Evolutionary conservation across 495 filamentous ascomycete genomes (phyloP).

Genomic region (Penicillium soppii): DNA sequence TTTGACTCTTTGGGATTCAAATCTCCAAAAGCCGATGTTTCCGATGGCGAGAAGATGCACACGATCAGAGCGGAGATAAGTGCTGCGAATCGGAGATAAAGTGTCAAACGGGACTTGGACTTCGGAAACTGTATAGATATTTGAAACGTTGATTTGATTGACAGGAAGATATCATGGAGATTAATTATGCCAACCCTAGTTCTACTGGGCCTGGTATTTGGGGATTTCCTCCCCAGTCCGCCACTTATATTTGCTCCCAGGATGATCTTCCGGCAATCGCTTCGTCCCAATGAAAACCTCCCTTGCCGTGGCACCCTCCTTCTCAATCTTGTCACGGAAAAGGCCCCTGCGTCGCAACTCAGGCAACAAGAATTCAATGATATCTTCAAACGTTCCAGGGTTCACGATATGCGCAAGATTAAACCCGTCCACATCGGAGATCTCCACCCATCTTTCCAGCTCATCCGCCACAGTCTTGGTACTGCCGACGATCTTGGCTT

Average conservation of each 20-base stretch:
- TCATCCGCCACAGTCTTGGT: conserved; percentile 49
- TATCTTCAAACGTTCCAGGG: conserved; percentile 56
- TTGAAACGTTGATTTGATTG: too few species aligned
- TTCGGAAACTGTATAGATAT: too few species aligned
- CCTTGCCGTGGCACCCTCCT: conserved; percentile 48
- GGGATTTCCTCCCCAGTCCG: conserved; percentile 23
- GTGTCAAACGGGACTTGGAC: too few species aligned
- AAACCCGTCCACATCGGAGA: conserved; percentile 51
- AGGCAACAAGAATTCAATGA: conserved; percentile 53
- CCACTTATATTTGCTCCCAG: conserved; percentile 33
- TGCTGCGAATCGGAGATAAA: too few species aligned
- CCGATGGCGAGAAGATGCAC: too few species aligned
- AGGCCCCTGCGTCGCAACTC: conserved; percentile 50
- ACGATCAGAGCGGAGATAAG: too few species aligned
- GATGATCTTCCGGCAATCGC: conserved; percentile 28
- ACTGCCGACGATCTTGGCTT: conserved; percentile 47
- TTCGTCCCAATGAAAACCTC: conserved; percentile 47
- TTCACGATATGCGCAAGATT: conserved; percentile 54
- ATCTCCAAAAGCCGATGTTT: too few species aligned
- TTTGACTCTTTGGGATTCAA: too few species aligned
- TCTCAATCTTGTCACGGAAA: conserved; percentile 50
- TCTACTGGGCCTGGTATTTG: conserved; percentile 5
- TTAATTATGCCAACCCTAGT: background rate
- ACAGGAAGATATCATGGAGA: background rate
- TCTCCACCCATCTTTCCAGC: conserved; percentile 46